These are phyloP conservation scores for Cyclotella atomus DNA, from an alignment of 108 stramenopile species.

Conservation along the genomic window DNA sequence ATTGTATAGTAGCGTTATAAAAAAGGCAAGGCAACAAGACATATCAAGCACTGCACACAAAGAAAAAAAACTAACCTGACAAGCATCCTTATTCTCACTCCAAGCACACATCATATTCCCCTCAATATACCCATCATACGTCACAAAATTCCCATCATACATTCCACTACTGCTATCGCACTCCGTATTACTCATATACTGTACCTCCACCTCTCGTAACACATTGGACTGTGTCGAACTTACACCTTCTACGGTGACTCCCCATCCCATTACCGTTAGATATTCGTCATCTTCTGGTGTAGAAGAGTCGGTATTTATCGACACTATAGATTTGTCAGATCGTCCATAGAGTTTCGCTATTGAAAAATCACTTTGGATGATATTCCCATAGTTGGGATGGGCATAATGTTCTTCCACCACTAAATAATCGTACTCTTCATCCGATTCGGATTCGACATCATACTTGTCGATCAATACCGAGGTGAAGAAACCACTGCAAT, in stretches of 20 bases:
- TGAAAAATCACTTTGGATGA: constrained; percentile 44
- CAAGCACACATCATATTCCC: constrained; percentile 73
- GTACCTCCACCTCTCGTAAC: constrained; percentile 35
- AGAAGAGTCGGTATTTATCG: constrained; percentile 16
- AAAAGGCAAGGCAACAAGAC: too few species aligned
- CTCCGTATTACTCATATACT: constrained; percentile 26
- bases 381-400: constrained; percentile 33
- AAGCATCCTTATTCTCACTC: constrained; percentile 45
- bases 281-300: constrained; percentile 19
- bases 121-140: constrained; percentile 47
- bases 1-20: too few species aligned
- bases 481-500: constrained; percentile 35
- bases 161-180: constrained; percentile 29
- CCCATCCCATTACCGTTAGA: constrained; percentile 43
- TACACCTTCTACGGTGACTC: constrained; percentile 19
- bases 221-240: constrained; percentile 17
- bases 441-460: background rate
- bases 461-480: constrained; percentile 24
- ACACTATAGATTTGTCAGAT: constrained; percentile 1
- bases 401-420: constrained; percentile 29
- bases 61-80: too few species aligned
- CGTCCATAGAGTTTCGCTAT: constrained; percentile 41
- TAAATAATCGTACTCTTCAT: constrained; percentile 23
- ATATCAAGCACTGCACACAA: too few species aligned
- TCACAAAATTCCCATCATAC: constrained; percentile 27